These are phyloP conservation scores for Leucoagaricus sp. DNA, from an alignment of 1,284 basidiomycete species.

Conservation along the genomic window DNA sequence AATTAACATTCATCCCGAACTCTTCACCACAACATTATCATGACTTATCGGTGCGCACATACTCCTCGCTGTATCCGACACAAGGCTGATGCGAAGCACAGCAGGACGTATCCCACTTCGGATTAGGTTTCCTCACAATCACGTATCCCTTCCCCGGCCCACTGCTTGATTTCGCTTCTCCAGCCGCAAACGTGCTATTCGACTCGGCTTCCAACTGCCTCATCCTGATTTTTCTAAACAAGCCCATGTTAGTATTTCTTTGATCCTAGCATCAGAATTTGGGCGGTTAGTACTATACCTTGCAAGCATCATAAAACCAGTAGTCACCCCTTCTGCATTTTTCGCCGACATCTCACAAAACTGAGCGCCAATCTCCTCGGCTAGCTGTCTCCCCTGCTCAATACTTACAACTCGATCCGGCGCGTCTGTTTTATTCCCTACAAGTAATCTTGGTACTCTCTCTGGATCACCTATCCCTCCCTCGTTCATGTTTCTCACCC, in stretches of 20 bases:
- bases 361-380: constrained; percentile 4
- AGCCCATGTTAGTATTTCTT: neutral
- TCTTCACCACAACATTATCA: too few relatives aligned
- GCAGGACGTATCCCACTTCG: neutral
- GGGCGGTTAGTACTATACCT: neutral
- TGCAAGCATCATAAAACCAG: constrained; percentile 9
- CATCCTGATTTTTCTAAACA: constrained; percentile 8
- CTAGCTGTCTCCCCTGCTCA: constrained; percentile 1
- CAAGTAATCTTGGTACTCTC: constrained; percentile 7
- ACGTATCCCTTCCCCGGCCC: neutral
- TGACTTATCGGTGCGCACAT: too few relatives aligned
- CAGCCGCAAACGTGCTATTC: neutral
- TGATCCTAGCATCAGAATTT: neutral
- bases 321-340: constrained; percentile 2
- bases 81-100: constrained; percentile 10
- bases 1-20: neutral
- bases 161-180: neutral
- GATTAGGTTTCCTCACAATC: neutral
- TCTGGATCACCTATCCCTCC: neutral
- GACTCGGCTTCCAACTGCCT: neutral
- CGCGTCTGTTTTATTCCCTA: constrained; percentile 10
- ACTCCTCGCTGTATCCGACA: constrained; percentile 7
- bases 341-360: constrained; percentile 14
- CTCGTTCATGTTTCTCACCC: constrained; percentile 2
- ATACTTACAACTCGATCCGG: neutral